Percentiles rank a stretch among this genome's conserved stretches.
phyloP scores from a whole-genome alignment of 2,329 filamentous ascomycete species.

The Penicillium griseofulvum region DNA sequence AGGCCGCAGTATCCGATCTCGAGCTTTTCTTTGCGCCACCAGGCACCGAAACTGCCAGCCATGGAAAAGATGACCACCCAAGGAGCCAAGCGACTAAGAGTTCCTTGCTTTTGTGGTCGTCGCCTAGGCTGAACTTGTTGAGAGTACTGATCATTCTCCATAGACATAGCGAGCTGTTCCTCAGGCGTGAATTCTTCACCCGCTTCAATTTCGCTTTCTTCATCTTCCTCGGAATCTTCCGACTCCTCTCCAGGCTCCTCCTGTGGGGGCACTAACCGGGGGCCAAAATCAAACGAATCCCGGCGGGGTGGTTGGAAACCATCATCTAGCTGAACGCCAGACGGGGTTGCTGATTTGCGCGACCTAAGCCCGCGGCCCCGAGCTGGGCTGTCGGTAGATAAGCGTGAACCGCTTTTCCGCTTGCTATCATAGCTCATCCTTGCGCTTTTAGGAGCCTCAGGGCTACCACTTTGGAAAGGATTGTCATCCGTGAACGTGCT shows the following conservation, averaged over 20 bases:
- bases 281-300: slow-evolving; percentile 59
- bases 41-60: slow-evolving; percentile 69
- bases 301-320: slow-evolving; percentile 55
- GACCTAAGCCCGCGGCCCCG: slow-evolving; percentile 27
- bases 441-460: slow-evolving; percentile 46
- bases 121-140: slow-evolving; percentile 20
- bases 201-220: slow-evolving; percentile 57
- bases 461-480: slow-evolving; percentile 82
- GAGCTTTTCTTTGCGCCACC: slow-evolving; percentile 95
- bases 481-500: slow-evolving; percentile 85
- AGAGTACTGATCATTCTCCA: slow-evolving; percentile 63
- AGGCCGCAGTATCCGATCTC: slow-evolving; percentile 92
- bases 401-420: slow-evolving; percentile 51
- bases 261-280: slow-evolving; percentile 36
- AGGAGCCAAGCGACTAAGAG: slow-evolving; percentile 60
- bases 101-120: slow-evolving; percentile 39
- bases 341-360: slow-evolving; percentile 33
- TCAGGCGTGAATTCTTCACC: slow-evolving; percentile 95
- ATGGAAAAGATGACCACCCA: slow-evolving; percentile 69
- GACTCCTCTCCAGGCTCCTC: slow-evolving; percentile 42
- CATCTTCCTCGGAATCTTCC: slow-evolving; percentile 49
- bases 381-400: slow-evolving; percentile 34
- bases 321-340: slow-evolving; percentile 50
- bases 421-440: slow-evolving; percentile 41
- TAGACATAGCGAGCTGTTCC: slow-evolving; percentile 75